Percentiles rank a stretch among this genome's conserved stretches.
phyloP scores from a whole-genome alignment of 2,329 filamentous ascomycete species.

The Fusarium sp. region DNA sequence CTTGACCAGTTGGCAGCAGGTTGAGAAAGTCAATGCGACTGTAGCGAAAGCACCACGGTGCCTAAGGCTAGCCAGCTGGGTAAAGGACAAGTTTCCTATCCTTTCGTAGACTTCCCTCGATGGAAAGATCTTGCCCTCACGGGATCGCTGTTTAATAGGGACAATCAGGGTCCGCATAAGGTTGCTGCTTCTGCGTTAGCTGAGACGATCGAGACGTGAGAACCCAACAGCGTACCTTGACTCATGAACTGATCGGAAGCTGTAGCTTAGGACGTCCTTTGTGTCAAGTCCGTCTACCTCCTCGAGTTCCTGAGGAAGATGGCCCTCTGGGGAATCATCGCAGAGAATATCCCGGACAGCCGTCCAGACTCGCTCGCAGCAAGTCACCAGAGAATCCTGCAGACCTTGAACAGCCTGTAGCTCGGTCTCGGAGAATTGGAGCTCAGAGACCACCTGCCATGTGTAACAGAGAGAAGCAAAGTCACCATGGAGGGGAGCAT shows the following conservation, averaged over 20 bases:
- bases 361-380: slow-evolving; percentile 79
- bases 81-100: slow-evolving; percentile 81
- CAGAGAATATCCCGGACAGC: slow-evolving; percentile 83
- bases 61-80: slow-evolving; percentile 82
- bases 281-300: slow-evolving; percentile 78
- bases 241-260: slow-evolving; percentile 94
- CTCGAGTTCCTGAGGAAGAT: slow-evolving; percentile 80
- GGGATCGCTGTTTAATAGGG: slow-evolving; percentile 61
- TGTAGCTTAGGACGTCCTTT: slow-evolving; percentile 93
- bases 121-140: slow-evolving; percentile 58
- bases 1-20: slow-evolving; percentile 76
- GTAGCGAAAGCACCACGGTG: slow-evolving; percentile 95
- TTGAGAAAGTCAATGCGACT: slow-evolving; percentile 86
- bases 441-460: slow-evolving; percentile 61
- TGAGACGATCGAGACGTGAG: neutral
- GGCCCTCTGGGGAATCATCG: slow-evolving; percentile 93
- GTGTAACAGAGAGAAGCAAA: slow-evolving; percentile 73
- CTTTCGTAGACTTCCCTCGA: slow-evolving; percentile 66
- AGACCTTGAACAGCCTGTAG: slow-evolving; percentile 51
- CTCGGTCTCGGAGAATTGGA: slow-evolving; percentile 51
- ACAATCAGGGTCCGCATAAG: slow-evolving; percentile 72
- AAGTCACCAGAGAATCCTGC: slow-evolving; percentile 66
- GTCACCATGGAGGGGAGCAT: slow-evolving; percentile 75
- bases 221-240: slow-evolving; percentile 70
- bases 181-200: slow-evolving; percentile 63